Evolutionary conservation across 805 yeast genomes (phyloP), one percentile per base, ranked within the genome.

Genomic region (Crinitomyces ghanaensis): DNA sequence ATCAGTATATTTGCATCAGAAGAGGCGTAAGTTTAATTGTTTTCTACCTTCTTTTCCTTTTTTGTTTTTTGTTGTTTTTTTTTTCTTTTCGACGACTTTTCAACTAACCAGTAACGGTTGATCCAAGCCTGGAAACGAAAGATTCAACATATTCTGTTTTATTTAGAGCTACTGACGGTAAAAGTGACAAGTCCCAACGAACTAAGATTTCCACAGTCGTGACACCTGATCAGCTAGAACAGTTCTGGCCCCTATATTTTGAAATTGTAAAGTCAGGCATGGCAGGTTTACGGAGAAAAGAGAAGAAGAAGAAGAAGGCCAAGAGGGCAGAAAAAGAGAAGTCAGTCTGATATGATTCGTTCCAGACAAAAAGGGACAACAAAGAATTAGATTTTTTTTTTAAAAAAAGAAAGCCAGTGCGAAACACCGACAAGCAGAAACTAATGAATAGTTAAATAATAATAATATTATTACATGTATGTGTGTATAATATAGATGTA

Each of bases 231-330:
- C 57, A 68, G 3, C 60, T 86, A 43, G 82, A 76, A 41, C 53
- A 61, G 38, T 86, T 86, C 53, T 86, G 95, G 95, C 53, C 56
- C 27, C 74, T 73, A 17, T 86, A 85, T 56, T 59, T 82, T 1
- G 73, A 72, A 27, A 70, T 70, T 0, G 63, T 85, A 36, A 85
- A 82, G 51, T 51, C 63, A 15, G 86, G 91, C 4, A 72, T 81
- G 54, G 60, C 61, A 3, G 95, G 94, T 1, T 65, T 86, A 54
- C 70, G 74, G 51, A 82, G 78, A 69, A 84, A 82, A 62, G 83
- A 80, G 39, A 83, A 82, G 65, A 75, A 74, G 58, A 76, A 74
- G 65, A 70, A 68, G 60, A 75, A 72, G 61, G 65, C 68, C 51
- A 43, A 63, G 54, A 53, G 55, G 27, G 33, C 34, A 19, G 25